Base-by-base conservation (phyloP, 2,329 filamentous ascomycete genomes). In the Coniochaeta pulveracea region DNA sequence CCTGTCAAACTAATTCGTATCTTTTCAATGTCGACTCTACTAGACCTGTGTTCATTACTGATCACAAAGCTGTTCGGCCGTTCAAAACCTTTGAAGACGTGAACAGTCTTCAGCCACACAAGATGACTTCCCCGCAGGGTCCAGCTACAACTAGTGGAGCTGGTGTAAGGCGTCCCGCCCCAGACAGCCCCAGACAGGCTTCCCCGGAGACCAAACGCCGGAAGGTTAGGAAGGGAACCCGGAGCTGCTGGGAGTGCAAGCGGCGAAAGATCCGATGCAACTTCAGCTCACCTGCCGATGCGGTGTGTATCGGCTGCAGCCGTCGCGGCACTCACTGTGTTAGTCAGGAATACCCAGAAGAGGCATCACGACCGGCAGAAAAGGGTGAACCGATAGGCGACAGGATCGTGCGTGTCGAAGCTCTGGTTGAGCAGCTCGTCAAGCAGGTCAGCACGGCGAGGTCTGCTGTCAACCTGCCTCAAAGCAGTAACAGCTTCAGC, bases 221-320 rank as follows among this genome's bases (percentile, higher is more conserved):
- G 11, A 33, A 33, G 30, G 25, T 69, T 15, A 63, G 67, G 15
- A 73, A 71, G 34, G 70, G 70, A n/a, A 74, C 70, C 0, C 56
- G 51, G 18, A 72, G 66, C 36, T 74, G 70, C 46, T 73, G 69
- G 68, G 68, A 72, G 41, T 75, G 70, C 56, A 69, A 69, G 48
- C 58, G 64, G 33, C 59, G 68, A 16, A 75, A 75, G 50, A 57
- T 64, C 5, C 54, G 58, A 3, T 75, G 70, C 44, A 59, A 56
- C 11, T 64, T 67, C 37, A 47, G 51, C 9, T 44, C 53, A 4
- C 45, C 55, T 4, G 42, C 50, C 3, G 56, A 61, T 5, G 36
- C 49, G 4, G 41, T 60, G 2, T 73, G 69, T 37, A 48, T 58
- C 19, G 58, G 55, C 3, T 75, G 69, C 40, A 48, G 52, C 14